Conservation (phyloP, 306 rosid species). For the Citrullus colocynthis region DNA sequence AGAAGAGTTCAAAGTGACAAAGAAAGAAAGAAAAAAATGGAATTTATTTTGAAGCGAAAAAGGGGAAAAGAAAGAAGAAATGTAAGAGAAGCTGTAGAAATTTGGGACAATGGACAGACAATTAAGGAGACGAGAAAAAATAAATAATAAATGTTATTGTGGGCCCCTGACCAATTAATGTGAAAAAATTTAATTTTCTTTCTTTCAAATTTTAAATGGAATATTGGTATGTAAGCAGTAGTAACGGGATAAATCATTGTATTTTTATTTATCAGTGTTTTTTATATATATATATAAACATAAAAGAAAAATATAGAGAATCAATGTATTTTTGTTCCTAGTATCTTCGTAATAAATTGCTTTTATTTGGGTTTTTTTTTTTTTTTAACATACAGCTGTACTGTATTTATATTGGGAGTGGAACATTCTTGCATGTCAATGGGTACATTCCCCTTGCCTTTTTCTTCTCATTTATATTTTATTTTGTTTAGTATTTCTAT, state of each 20-base stretch:
- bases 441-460: background rate
- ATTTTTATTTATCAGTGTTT: too few species aligned
- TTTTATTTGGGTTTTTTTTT: background rate
- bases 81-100: background rate
- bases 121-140: background rate
- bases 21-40: background rate
- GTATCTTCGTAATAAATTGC: background rate
- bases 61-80: background rate
- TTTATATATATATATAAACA: too few species aligned
- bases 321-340: background rate
- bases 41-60: background rate
- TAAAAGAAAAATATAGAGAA: background rate
- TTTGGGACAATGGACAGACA: background rate
- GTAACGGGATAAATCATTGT: background rate
- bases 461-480: background rate
- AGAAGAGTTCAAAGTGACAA: conserved; percentile 3
- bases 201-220: background rate
- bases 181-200: background rate
- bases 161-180: background rate
- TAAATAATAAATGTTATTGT: background rate
- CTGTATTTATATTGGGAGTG: background rate
- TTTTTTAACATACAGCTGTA: background rate
- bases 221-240: background rate
- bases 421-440: background rate
- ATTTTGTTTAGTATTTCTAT: too few species aligned